Percentiles rank a stretch among this genome's conserved stretches.
Conservation (phyloP, 768 basidiomycete species). For the Sporobolomyces phaffii region DNA sequence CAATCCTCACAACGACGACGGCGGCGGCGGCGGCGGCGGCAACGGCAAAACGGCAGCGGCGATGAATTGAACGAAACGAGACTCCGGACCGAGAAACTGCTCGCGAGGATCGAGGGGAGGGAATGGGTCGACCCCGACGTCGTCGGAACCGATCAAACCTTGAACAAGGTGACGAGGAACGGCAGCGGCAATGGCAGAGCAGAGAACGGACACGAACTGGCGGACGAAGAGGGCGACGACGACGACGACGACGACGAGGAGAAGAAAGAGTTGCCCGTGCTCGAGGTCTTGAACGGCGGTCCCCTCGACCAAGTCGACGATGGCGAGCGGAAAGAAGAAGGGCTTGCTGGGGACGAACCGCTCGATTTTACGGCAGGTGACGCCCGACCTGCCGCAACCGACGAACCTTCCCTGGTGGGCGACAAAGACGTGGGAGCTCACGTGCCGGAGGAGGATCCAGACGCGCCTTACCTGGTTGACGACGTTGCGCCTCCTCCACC, state of each 20-base stretch:
- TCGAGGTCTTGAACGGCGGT: neutral
- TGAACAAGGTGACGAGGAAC: neutral
- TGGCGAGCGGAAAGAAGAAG: neutral
- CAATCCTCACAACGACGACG: no score
- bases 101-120: constrained; percentile 22
- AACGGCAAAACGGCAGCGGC: neutral
- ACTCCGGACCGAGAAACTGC: constrained; percentile 16
- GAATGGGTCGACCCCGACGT: constrained; percentile 17
- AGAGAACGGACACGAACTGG: neutral
- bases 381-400: neutral
- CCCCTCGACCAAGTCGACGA: neutral
- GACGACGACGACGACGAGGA: neutral
- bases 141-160: neutral
- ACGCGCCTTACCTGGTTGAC: constrained; percentile 20
- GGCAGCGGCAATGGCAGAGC: neutral
- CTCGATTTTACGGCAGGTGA: neutral
- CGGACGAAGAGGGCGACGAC: neutral
- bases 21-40: no score
- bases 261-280: neutral
- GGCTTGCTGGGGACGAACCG: no score
- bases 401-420: neutral
- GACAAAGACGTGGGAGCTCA: neutral
- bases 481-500: constrained; percentile 13
- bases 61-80: constrained; percentile 13
- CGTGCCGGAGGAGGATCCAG: neutral